Conservation (phyloP, 495 filamentous ascomycete genomes). For the Pseudomonodictys pantanalensis region DNA sequence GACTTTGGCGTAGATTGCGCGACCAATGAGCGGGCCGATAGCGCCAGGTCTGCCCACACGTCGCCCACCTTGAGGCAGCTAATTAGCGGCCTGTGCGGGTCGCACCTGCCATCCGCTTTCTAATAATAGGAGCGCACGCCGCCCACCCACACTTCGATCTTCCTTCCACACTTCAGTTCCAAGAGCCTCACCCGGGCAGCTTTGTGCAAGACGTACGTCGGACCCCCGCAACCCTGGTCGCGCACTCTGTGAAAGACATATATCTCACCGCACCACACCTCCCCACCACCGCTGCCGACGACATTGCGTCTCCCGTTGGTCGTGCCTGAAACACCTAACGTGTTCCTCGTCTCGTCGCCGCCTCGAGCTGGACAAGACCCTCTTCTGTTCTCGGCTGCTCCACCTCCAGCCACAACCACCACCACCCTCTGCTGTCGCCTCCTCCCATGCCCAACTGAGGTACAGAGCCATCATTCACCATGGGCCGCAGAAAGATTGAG, state of each 20-base stretch:
- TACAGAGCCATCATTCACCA: constrained; percentile 31
- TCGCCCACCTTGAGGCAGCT: too few relatives aligned
- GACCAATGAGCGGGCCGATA: too few relatives aligned
- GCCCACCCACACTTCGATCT: too few relatives aligned
- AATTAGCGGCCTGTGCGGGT: too few relatives aligned
- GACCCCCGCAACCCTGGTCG: background rate
- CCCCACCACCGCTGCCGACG: background rate
- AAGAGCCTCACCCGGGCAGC: background rate
- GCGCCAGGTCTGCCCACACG: too few relatives aligned
- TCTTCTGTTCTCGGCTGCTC: constrained; percentile 2
- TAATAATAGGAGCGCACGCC: too few relatives aligned
- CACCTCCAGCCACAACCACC: constrained; percentile 9
- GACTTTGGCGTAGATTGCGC: too few relatives aligned
- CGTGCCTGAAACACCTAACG: constrained; percentile 20
- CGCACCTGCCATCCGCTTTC: too few relatives aligned
- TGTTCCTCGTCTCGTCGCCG: constrained; percentile 22
- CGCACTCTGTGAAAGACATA: constrained; percentile 5
- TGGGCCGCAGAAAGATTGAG: constrained; percentile 84
- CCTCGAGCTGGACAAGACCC: background rate
- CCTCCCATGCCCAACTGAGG: too few relatives aligned
- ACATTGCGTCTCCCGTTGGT: constrained; percentile 1
- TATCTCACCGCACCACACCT: constrained; percentile 12
- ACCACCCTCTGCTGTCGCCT: constrained; percentile 12
- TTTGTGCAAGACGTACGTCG: too few relatives aligned
- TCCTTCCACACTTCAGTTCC: background rate